Percentiles rank a stretch among this genome's conserved stretches.
Conservation (phyloP, 257 asterid genomes). For the Fraxinus cuspidata region DNA sequence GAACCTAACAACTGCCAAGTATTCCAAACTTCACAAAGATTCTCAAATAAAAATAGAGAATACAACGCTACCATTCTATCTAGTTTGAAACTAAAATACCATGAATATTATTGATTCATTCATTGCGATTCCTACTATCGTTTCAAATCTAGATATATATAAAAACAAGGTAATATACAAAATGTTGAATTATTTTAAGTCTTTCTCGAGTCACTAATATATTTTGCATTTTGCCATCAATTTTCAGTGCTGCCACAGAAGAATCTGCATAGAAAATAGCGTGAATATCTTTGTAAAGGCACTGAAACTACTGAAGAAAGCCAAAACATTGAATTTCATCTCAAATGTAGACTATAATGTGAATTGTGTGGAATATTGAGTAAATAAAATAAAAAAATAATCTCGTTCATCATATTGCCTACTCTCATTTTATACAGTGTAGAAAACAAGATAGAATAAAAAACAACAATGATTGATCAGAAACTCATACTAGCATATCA, state of each 20-base stretch:
- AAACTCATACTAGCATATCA: neutral
- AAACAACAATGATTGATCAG: too few species aligned
- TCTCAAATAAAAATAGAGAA: neutral
- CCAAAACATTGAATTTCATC: neutral
- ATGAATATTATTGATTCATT: neutral
- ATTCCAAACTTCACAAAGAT: neutral
- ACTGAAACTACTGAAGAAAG: neutral
- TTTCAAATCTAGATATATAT: slow-evolving; percentile 17
- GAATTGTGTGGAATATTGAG: neutral
- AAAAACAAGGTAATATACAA: neutral
- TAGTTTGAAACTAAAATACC: neutral
- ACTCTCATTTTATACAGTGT: too few species aligned
- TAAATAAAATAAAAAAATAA: neutral
- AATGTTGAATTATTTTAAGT: slow-evolving; percentile 19
- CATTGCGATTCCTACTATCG: neutral
- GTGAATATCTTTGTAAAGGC: slow-evolving; percentile 2
- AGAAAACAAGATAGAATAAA: neutral
- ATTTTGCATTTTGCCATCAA: slow-evolving; percentile 43
- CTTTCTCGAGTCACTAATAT: slow-evolving; percentile 23
- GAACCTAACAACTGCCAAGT: neutral
- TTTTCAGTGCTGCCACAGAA: slow-evolving; percentile 64
- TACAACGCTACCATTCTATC: neutral
- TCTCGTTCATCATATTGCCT: neutral
- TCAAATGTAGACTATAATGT: neutral
- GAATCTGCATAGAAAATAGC: slow-evolving; percentile 57